These are phyloP conservation scores for Schizosaccharomyces osmophilus DNA, from an alignment of 805 yeast genomes.

Conservation along the genomic window DNA sequence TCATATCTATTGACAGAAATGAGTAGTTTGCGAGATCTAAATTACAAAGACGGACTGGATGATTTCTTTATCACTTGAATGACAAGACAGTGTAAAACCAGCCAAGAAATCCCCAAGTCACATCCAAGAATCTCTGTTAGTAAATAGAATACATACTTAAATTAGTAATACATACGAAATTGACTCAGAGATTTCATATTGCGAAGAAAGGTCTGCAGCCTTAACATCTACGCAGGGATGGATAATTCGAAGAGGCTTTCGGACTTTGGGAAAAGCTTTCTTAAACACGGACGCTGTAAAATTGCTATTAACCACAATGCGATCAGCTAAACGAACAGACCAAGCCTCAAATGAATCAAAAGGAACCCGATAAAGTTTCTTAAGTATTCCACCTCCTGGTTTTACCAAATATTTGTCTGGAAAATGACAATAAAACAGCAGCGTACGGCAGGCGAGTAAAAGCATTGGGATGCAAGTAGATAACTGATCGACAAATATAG, in stretches of 20 bases:
- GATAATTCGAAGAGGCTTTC: slow-evolving; percentile 25
- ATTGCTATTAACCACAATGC: slow-evolving; percentile 62
- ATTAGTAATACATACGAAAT: neutral
- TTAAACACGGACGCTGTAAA: slow-evolving; percentile 54
- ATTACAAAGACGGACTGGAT: neutral
- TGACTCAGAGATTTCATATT: slow-evolving; percentile 5
- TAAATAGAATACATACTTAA: slow-evolving; percentile 3
- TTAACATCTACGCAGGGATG: slow-evolving; percentile 56
- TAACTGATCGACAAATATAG: slow-evolving; percentile 68
- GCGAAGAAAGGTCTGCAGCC: slow-evolving; percentile 3
- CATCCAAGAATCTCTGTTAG: neutral
- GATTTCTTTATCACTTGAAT: no score
- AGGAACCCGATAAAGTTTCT: slow-evolving; percentile 48
- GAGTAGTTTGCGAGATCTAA: slow-evolving; percentile 16
- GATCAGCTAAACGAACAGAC: slow-evolving; percentile 53
- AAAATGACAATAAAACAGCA: slow-evolving; percentile 82
- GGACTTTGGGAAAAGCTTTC: slow-evolving; percentile 26
- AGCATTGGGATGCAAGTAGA: slow-evolving; percentile 62
- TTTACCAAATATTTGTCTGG: slow-evolving; percentile 67
- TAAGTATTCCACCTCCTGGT: slow-evolving; percentile 25
- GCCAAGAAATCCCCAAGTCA: no score
- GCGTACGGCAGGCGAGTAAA: slow-evolving; percentile 15
- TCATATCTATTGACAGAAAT: slow-evolving; percentile 78
- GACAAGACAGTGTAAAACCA: no score
- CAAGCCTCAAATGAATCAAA: slow-evolving; percentile 69